Conservation (phyloP, 139 green algal species). For the Closterium sp. region DNA sequence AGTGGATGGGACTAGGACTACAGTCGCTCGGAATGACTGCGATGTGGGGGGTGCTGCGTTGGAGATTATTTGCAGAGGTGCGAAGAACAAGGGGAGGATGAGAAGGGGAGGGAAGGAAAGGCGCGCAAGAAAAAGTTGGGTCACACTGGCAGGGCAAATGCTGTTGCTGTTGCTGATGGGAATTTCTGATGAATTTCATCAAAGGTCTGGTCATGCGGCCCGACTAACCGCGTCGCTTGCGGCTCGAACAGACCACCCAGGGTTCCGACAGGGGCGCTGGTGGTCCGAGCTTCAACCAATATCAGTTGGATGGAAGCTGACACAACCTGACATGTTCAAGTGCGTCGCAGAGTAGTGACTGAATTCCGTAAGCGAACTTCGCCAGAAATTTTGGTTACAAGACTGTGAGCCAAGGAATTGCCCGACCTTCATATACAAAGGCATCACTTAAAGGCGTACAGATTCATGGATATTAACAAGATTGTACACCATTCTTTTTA, state of each 20-base stretch:
- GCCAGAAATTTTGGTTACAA: neutral
- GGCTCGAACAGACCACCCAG: neutral
- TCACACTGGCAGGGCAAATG: neutral
- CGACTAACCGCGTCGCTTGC: neutral
- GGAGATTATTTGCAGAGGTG: neutral
- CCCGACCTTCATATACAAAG: neutral
- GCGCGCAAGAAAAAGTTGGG: neutral
- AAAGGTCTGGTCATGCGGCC: neutral
- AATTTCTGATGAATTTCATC: neutral
- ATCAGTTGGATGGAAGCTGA: neutral
- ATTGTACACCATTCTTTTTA: neutral
- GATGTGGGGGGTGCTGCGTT: too few relatives aligned
- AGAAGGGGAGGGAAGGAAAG: too few relatives aligned
- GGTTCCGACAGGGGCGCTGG: neutral
- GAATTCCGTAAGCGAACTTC: neutral
- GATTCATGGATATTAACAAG: neutral
- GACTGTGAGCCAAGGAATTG: too few relatives aligned
- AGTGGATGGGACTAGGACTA: too few relatives aligned
- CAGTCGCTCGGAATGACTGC: too few relatives aligned
- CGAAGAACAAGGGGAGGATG: too few relatives aligned
- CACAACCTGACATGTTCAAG: neutral
- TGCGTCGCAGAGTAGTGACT: neutral
- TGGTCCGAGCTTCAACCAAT: neutral
- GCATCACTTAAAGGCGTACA: neutral
- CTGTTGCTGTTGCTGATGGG: neutral